phyloP scores from a whole-genome alignment of 768 basidiomycete genomes.

The Trametes cinnabarina region DNA sequence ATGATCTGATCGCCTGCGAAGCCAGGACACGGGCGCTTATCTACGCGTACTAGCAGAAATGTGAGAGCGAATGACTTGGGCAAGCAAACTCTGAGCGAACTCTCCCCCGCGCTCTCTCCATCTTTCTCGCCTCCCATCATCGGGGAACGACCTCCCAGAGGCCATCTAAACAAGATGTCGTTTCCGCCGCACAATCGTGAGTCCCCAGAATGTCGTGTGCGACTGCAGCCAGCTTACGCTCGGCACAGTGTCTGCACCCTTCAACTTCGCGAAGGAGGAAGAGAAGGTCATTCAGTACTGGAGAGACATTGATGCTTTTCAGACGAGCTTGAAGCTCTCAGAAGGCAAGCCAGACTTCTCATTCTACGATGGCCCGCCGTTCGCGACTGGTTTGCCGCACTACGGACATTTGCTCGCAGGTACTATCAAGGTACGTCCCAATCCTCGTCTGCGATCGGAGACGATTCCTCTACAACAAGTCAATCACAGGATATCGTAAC shows the following conservation, averaged over 20 bases:
- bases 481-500: slow-evolving; percentile 87
- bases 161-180: slow-evolving; percentile 19
- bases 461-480: slow-evolving; percentile 9
- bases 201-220: slow-evolving; percentile 2
- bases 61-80: slow-evolving; percentile 9
- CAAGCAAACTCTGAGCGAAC: slow-evolving; percentile 1
- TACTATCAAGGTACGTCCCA: slow-evolving; percentile 80
- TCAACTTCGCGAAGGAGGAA: slow-evolving; percentile 86
- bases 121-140: not conserved
- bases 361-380: slow-evolving; percentile 97
- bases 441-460: not conserved
- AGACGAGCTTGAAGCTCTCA: slow-evolving; percentile 88
- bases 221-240: not conserved
- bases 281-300: slow-evolving; percentile 88
- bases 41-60: slow-evolving; percentile 1
- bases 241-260: slow-evolving; percentile 62
- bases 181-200: slow-evolving; percentile 31
- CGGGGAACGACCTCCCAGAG: not conserved
- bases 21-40: slow-evolving; percentile 6
- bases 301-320: slow-evolving; percentile 97
- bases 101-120: slow-evolving; percentile 1
- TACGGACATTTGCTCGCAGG: slow-evolving; percentile 93
- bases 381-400: slow-evolving; percentile 95
- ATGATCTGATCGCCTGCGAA: slow-evolving; percentile 16
- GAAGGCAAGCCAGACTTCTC: slow-evolving; percentile 88